A percentile compares a stretch with the other conserved stretches of the same genome.
Evolutionary conservation across 129 eudicot species (phyloP).

Genomic region (Silybum marianum): DNA sequence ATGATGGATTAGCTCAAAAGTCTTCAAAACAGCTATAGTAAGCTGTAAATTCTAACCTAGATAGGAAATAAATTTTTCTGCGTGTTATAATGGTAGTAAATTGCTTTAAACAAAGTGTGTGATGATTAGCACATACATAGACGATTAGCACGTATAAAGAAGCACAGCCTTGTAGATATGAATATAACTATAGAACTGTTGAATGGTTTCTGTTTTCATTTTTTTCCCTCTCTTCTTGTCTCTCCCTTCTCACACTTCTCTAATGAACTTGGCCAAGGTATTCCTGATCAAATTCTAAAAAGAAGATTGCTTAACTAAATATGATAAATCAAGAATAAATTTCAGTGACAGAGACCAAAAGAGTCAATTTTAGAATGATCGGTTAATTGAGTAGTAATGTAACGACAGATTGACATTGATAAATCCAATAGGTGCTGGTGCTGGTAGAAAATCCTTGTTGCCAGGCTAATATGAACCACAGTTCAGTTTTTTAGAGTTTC

Average conservation of each 20-base stretch:
- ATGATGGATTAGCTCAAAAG: not conserved
- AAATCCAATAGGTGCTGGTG: not conserved
- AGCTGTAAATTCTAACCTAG: not conserved
- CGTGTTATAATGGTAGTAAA: not conserved
- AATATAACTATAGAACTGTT: not conserved
- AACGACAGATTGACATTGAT: not conserved
- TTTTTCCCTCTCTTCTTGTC: not conserved
- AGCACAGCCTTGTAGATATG: not conserved
- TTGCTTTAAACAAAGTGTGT: not conserved
- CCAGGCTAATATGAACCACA: not conserved
- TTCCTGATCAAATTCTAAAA: constrained; percentile 1
- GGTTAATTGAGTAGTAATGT: not conserved
- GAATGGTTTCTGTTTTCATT: not conserved
- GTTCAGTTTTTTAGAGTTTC: not conserved
- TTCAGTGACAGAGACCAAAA: not conserved
- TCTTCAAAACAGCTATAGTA: not conserved
- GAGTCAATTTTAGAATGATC: not conserved
- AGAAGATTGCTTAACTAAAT: not conserved
- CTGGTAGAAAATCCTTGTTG: not conserved
- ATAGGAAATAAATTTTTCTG: not conserved
- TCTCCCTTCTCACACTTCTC: not conserved
- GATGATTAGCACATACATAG: not conserved
- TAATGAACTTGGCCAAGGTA: not conserved
- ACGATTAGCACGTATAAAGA: not conserved
- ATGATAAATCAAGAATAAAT: not conserved